phyloP scores from a whole-genome alignment of 2,329 filamentous ascomycete species.

The Thelonectria blattea region DNA sequence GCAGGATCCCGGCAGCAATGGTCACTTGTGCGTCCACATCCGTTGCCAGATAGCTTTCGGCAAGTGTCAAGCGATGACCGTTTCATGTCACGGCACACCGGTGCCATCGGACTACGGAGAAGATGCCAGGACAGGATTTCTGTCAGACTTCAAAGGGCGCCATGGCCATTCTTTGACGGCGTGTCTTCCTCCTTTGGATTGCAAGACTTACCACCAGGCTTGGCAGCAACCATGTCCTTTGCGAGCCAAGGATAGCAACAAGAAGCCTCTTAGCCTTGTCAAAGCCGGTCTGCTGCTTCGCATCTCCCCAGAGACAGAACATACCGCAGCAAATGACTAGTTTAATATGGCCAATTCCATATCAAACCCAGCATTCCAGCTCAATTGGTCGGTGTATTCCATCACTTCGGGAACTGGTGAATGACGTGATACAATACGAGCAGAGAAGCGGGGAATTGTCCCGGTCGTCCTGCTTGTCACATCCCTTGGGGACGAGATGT shows the following conservation, averaged over 20 bases:
- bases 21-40: not conserved
- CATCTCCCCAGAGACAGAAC: conserved; percentile 5
- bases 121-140: not conserved
- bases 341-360: conserved; percentile 4
- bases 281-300: not conserved
- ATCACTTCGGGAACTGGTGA: conserved; percentile 1
- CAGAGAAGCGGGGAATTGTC: not conserved
- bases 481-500: conserved; percentile 9
- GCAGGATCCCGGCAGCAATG: not conserved
- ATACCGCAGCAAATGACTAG: not conserved
- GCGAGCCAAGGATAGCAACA: not conserved
- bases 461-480: conserved; percentile 8
- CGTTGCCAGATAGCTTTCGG: not conserved
- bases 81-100: conserved; percentile 1
- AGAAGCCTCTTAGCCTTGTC: not conserved
- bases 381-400: not conserved
- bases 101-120: not conserved
- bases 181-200: not conserved
- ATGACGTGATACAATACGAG: not conserved
- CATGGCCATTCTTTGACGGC: not conserved
- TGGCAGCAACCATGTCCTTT: not conserved
- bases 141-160: not conserved
- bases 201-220: not conserved
- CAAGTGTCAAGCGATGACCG: not conserved
- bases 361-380: conserved; percentile 19